Base-by-base conservation (phyloP, 2,329 filamentous ascomycete genomes). In the Xylaria sp. region DNA sequence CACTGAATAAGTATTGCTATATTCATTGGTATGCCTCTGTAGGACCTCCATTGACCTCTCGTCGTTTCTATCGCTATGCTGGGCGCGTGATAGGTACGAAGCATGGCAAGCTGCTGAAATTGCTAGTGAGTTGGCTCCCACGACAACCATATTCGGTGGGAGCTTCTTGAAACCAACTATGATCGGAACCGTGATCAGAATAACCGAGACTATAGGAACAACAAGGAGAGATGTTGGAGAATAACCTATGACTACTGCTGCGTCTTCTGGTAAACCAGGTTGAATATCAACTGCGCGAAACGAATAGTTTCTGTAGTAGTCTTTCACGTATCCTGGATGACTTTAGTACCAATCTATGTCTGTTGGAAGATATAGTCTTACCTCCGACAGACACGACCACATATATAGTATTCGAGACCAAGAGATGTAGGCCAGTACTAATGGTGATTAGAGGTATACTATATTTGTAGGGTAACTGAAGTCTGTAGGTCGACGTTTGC, bases 401-500 rank as follows among this genome's bases (percentile, higher is more conserved):
- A n/a, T n/a, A 60, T 31, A 53, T 6, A 1, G 56, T 28, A 21
- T 53, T 59, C 3, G 57, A 56, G 25, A 43, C 21, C 2, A 60
- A 2, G 50, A 50, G 56, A 50, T 56, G 51, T 3, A 56, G 21
- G 14, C 3, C 5, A 6, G 35, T 31, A n/a, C 51, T 61, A 2
- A 43, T 50, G 14, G 28, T 2, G 38, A 61, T 47, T 3, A 61
- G 28, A 1, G 60, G 54, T 0, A 58, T 4, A 21, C 60, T 53
- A 5, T 46, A 9, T 15, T 17, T 38, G 14, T 62, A 62, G 2
- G 60, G 60, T 7, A 62, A 28, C 35, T 62, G 60, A 2, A 62
- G 33, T 12, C 60, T 54, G 35, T 62, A 62, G 31, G 3, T 58
- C 4, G 60, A 52, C 21, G 17, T 15, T 23, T 62, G 60, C 47